Percentiles rank a stretch among this genome's conserved stretches.
phyloP scores from a whole-genome alignment of 2,329 filamentous ascomycete genomes.

The Aciculosporium take region DNA sequence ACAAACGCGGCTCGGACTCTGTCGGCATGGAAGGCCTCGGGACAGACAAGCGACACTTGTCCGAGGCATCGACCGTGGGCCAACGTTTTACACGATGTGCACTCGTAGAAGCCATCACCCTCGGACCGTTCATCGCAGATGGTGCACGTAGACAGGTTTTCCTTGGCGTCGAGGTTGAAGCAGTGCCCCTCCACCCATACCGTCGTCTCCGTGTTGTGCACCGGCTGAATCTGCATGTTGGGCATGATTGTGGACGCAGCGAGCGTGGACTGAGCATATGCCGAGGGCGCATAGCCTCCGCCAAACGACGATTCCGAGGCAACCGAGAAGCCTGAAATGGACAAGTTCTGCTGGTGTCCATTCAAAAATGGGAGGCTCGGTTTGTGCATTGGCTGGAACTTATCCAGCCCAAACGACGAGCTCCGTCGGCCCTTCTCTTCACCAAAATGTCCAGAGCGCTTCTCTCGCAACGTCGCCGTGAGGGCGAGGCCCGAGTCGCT shows the following conservation, averaged over 20 bases:
- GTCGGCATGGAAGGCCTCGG: conserved; percentile 46
- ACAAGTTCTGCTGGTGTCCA: conserved; percentile 44
- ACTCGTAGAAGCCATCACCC: conserved; percentile 61
- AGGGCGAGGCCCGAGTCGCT: conserved; percentile 86
- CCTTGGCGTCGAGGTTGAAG: conserved; percentile 49
- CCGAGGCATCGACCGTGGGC: conserved; percentile 48
- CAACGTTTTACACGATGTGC: conserved; percentile 46
- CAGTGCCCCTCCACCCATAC: conserved; percentile 81
- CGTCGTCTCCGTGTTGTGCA: conserved; percentile 62
- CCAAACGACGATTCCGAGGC: conserved; percentile 57
- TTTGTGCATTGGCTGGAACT: conserved; percentile 50
- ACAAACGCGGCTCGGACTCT: conserved; percentile 50
- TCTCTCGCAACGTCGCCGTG: conserved; percentile 76
- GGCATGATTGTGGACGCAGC: conserved; percentile 81
- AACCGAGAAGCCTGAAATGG: conserved; percentile 44
- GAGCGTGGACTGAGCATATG: conserved; percentile 74
- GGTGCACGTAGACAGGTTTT: conserved; percentile 48
- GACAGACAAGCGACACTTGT: conserved; percentile 49
- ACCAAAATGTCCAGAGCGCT: conserved; percentile 81
- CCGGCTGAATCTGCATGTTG: conserved; percentile 65
- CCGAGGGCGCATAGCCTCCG: conserved; percentile 62
- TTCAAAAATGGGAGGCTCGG: conserved; percentile 63
- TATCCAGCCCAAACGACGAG: conserved; percentile 79
- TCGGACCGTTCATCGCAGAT: conserved; percentile 64
- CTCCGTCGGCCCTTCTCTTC: conserved; percentile 70